Conservation (phyloP, 805 yeast genomes). For the Saccharomyces kudriavzevii region DNA sequence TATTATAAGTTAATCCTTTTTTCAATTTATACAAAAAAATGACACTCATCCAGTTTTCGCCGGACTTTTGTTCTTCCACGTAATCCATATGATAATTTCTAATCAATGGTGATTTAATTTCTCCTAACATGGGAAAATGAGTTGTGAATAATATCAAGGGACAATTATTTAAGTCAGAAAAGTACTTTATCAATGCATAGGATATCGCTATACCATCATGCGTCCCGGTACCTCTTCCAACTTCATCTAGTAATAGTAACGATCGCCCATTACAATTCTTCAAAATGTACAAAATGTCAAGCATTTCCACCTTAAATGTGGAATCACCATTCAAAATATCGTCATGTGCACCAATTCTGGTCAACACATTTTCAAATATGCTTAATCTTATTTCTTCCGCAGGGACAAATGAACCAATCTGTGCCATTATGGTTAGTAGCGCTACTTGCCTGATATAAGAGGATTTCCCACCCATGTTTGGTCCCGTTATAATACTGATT, state of each 20-base stretch:
- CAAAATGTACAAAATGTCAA: slow-evolving; percentile 83
- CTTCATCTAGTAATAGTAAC: slow-evolving; percentile 82
- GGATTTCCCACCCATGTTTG: slow-evolving; percentile 59
- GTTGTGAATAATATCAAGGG: slow-evolving; percentile 74
- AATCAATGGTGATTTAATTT: slow-evolving; percentile 39
- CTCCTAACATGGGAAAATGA: slow-evolving; percentile 64
- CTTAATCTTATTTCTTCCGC: slow-evolving; percentile 50
- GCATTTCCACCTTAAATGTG: slow-evolving; percentile 92
- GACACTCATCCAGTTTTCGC: slow-evolving; percentile 35
- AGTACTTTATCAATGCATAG: slow-evolving; percentile 56
- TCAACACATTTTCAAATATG: slow-evolving; percentile 50
- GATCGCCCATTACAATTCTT: slow-evolving; percentile 73
- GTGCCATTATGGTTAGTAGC: slow-evolving; percentile 43
- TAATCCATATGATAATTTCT: slow-evolving; percentile 69
- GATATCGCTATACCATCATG: slow-evolving; percentile 80
- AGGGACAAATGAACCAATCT: slow-evolving; percentile 48
- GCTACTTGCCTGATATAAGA: slow-evolving; percentile 48
- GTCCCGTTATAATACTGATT: slow-evolving; percentile 55
- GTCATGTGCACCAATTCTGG: slow-evolving; percentile 79
- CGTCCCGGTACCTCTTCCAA: slow-evolving; percentile 88
- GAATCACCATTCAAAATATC: slow-evolving; percentile 67
- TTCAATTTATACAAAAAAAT: slow-evolving; percentile 46
- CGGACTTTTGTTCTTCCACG: slow-evolving; percentile 32
- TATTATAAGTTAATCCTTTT: slow-evolving; percentile 47
- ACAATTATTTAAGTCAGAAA: slow-evolving; percentile 33